phyloP scores from a whole-genome alignment of 495 filamentous ascomycete genomes.

The Podospora pseudocomata region DNA sequence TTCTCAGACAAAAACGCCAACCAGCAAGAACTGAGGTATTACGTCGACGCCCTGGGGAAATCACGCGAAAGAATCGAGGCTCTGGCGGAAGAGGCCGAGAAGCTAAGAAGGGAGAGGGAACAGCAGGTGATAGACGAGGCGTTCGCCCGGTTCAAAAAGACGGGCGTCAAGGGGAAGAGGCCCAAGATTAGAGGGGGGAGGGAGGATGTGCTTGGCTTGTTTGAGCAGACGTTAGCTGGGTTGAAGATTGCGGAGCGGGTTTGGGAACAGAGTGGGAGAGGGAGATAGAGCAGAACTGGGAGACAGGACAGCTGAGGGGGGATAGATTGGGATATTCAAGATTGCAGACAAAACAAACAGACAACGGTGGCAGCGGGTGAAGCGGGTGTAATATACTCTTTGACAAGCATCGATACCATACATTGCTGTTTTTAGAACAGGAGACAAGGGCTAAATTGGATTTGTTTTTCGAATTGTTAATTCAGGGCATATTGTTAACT shows the following conservation, averaged over 20 bases:
- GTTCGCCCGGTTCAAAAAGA: slow-evolving; percentile 60
- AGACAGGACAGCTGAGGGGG: background rate
- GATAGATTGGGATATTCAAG: background rate
- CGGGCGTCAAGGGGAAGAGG: slow-evolving; percentile 63
- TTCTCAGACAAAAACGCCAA: slow-evolving; percentile 76
- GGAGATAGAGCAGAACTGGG: background rate
- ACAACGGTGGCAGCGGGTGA: background rate
- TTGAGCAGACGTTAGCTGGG: slow-evolving; percentile 67
- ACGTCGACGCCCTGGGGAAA: slow-evolving; percentile 72
- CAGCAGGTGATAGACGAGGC: slow-evolving; percentile 68
- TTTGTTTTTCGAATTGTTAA: no score
- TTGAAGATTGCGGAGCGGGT: slow-evolving; percentile 20
- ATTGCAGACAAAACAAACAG: background rate
- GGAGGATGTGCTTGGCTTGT: slow-evolving; percentile 68
- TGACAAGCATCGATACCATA: no score
- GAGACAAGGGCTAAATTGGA: no score
- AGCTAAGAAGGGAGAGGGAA: slow-evolving; percentile 57
- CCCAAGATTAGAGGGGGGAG: slow-evolving; percentile 69
- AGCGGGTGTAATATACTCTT: no score
- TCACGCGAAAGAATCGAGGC: slow-evolving; percentile 76
- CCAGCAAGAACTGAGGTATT: slow-evolving; percentile 49
- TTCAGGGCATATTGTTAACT: no score
- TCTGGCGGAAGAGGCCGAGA: slow-evolving; percentile 75
- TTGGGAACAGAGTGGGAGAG: background rate
- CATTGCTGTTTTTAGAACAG: no score